phyloP scores from a whole-genome alignment of 2,329 filamentous ascomycete species.

The Aureobasidium namibiae region DNA sequence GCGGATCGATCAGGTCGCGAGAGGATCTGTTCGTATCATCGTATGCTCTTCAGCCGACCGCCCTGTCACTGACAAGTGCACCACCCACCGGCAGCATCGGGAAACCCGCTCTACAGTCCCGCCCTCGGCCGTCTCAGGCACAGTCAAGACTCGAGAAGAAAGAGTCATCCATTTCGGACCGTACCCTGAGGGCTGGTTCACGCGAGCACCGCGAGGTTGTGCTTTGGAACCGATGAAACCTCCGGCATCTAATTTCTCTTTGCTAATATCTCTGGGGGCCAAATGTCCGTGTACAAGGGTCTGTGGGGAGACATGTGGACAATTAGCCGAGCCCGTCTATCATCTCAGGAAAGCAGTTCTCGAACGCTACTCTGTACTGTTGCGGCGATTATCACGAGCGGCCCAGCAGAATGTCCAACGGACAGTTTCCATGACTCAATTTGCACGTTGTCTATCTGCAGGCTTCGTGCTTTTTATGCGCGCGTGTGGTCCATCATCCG shows the following conservation, averaged over 20 bases:
- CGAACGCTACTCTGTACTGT: not conserved
- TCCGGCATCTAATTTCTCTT: not conserved
- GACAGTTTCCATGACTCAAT: not conserved
- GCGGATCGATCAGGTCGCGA: not conserved
- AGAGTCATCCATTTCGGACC: not conserved
- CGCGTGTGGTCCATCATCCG: not conserved
- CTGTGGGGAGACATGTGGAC: not conserved
- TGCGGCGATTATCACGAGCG: not conserved
- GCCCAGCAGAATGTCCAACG: not conserved
- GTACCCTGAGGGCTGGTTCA: not conserved
- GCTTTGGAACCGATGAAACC: not conserved
- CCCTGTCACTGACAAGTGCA: not conserved
- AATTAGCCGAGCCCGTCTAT: not conserved
- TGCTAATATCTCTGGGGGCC: slow-evolving; percentile 9
- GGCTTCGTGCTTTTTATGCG: slow-evolving; percentile 10
- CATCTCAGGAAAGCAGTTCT: not conserved
- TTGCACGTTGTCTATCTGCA: not conserved
- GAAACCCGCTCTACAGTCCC: not conserved
- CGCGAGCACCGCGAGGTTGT: not conserved
- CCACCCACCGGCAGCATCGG: not conserved
- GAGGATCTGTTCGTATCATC: not conserved
- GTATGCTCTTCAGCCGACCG: not conserved
- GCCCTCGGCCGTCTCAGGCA: not conserved
- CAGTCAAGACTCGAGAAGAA: not conserved
- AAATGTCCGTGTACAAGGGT: slow-evolving; percentile 7